Evolutionary conservation across 805 yeast species (phyloP).

Genomic region (Pichia nanzhaoensis): DNA sequence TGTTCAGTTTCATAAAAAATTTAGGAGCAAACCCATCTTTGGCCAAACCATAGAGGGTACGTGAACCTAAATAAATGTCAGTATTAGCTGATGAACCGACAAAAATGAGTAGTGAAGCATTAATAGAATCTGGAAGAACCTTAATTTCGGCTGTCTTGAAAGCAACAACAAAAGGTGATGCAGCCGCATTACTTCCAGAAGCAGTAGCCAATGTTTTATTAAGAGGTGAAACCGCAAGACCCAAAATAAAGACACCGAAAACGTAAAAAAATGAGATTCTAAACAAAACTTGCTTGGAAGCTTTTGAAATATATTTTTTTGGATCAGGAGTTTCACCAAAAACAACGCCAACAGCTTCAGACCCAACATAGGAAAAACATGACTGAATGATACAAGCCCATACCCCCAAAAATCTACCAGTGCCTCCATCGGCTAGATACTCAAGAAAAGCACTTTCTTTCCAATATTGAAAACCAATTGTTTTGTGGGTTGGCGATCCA

Average conservation of each 20-base stretch:
- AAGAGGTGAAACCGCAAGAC: constrained; percentile 47
- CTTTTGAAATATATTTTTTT: constrained; percentile 40
- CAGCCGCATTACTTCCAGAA: constrained; percentile 40
- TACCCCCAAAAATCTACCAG: constrained; percentile 43
- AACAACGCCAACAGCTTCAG: constrained; percentile 41
- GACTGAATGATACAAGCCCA: constrained; percentile 34
- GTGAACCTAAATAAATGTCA: constrained; percentile 57
- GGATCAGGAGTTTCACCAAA: constrained; percentile 46
- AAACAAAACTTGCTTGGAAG: constrained; percentile 48
- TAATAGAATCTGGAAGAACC: constrained; percentile 56
- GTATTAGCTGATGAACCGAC: constrained; percentile 64
- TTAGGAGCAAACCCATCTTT: constrained; percentile 57
- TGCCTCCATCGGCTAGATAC: constrained; percentile 34
- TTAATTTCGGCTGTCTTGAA: constrained; percentile 46
- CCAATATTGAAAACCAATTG: constrained; percentile 32
- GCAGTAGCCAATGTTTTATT: constrained; percentile 38
- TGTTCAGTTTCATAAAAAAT: constrained; percentile 54
- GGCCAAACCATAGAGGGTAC: constrained; percentile 55
- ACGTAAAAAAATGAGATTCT: constrained; percentile 47
- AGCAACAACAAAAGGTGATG: constrained; percentile 66
- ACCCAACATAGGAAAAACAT: constrained; percentile 42
- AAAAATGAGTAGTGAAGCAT: constrained; percentile 56
- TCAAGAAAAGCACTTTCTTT: constrained; percentile 27
- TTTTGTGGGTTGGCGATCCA: constrained; percentile 41
- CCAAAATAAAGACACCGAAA: constrained; percentile 41